Base-by-base conservation (phyloP, 495 filamentous ascomycete genomes). In the Aspergillus diversus region DNA sequence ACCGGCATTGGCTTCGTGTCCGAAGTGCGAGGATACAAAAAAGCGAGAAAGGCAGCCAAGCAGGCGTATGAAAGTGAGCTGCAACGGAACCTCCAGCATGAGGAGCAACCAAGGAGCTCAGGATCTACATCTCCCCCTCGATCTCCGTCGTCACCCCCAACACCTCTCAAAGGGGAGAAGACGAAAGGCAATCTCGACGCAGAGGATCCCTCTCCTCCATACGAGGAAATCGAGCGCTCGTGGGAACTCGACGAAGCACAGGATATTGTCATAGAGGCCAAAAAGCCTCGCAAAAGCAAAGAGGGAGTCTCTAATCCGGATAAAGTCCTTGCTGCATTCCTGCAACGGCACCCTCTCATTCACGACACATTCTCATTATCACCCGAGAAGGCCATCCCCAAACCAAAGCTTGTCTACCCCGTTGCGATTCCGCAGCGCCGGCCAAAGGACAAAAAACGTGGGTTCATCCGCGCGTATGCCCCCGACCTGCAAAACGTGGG, bases 391-490 rank as follows among this genome's bases (percentile, higher is more conserved):
- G 15, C n/a, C 0, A 27, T 12, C 50, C 52, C 46, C n/a, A n/a
- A 5, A 51, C 57, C 16, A 32, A 35, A 32, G 59, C 67, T 83
- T 5, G 63, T 71, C 9, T 72, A 70, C 52, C 80, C 83, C 3
- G 79, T 86, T 16, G 75, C 83, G 17, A 60, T 86, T 33, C 81
- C 83, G 2, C 83, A 86, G 62, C 68, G 79, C 21, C 73, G 83
- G 46, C 82, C 82, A 3, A 66, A 73, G 15, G 71, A 66, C 27
- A 75, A 77, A 17, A 66, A 62, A 7, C 71, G 80, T 5, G 82
- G 82, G 4, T 85, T 84, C 60, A 70, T 83, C 8, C 72, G 76
- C 21, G 83, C 79, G 5, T 86, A 86, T 68, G 77, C 83, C 2
- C 83, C 82, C 7, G 66, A 79, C 5, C 69, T 86, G 9, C 72